Percentiles rank a stretch among this genome's conserved stretches.
phyloP scores from a whole-genome alignment of 2,329 filamentous ascomycete genomes.

The Colletotrichum truncatum region DNA sequence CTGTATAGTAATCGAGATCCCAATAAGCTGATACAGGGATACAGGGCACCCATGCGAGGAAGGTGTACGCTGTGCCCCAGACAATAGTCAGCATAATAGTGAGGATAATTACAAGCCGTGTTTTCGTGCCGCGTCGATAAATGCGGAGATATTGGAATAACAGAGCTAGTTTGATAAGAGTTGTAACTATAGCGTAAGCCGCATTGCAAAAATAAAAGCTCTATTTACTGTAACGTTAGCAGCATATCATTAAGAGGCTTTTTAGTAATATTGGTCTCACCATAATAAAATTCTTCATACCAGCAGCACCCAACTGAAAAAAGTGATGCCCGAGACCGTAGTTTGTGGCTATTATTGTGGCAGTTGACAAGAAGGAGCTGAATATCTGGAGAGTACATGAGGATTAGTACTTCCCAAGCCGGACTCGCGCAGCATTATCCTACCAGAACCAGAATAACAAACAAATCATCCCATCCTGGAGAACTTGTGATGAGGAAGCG shows the following conservation, averaged over 20 bases:
- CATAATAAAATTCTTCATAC: neutral
- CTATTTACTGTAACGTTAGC: neutral
- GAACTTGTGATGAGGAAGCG: neutral
- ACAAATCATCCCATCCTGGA: neutral
- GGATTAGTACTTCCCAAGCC: neutral
- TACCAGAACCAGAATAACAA: neutral
- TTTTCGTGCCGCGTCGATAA: neutral
- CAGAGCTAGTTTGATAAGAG: neutral
- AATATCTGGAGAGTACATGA: neutral
- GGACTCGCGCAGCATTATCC: neutral
- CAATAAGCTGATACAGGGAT: neutral
- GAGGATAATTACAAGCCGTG: neutral
- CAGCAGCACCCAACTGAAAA: too few relatives aligned
- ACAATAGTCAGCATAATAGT: neutral
- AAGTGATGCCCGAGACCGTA: too few relatives aligned
- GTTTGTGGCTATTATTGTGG: too few relatives aligned
- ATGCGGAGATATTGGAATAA: neutral
- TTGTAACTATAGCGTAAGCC: neutral
- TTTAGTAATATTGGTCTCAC: too few relatives aligned
- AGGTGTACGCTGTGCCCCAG: neutral
- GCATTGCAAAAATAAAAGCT: neutral
- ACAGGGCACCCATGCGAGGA: neutral
- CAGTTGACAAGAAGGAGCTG: neutral
- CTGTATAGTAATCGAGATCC: neutral
- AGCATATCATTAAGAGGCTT: neutral